Conservation (phyloP, 805 yeast genomes). For the Starmerella stellata region DNA sequence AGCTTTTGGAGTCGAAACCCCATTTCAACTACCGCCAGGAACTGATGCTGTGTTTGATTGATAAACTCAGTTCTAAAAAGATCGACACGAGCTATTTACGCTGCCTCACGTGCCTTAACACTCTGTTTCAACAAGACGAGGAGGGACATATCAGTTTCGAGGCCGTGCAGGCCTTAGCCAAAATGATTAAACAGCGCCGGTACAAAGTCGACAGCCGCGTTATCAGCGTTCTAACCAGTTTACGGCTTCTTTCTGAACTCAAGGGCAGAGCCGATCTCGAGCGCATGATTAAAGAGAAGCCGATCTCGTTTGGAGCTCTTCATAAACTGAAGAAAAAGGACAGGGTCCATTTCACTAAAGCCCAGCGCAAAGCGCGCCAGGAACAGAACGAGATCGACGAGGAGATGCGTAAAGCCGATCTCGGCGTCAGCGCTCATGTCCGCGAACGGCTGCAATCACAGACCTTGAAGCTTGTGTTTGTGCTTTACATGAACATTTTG, state of each 20-base stretch:
- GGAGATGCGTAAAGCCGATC: constrained; percentile 75
- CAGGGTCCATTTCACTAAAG: constrained; percentile 77
- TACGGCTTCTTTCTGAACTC: constrained; percentile 29
- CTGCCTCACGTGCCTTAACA: constrained; percentile 48
- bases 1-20: constrained; percentile 46
- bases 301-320: constrained; percentile 19
- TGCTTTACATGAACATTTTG: constrained; percentile 60
- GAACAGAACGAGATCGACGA: constrained; percentile 76
- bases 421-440: constrained; percentile 70
- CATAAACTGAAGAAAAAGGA: constrained; percentile 62
- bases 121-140: constrained; percentile 55
- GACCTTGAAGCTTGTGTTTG: constrained; percentile 52
- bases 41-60: constrained; percentile 44
- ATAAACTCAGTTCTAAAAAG: constrained; percentile 41
- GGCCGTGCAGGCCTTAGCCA: constrained; percentile 45
- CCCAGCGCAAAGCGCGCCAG: constrained; percentile 70
- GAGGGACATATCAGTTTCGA: constrained; percentile 72
- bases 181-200: constrained; percentile 52
- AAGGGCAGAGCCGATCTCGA: constrained; percentile 24
- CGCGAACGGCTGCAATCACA: constrained; percentile 73
- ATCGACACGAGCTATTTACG: constrained; percentile 34
- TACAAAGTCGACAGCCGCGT: constrained; percentile 74
- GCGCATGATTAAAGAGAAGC: constrained; percentile 30
- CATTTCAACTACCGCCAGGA: constrained; percentile 74
- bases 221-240: constrained; percentile 49